phyloP scores from a whole-genome alignment of 1,284 basidiomycete species.

The Baeospora myosura region DNA sequence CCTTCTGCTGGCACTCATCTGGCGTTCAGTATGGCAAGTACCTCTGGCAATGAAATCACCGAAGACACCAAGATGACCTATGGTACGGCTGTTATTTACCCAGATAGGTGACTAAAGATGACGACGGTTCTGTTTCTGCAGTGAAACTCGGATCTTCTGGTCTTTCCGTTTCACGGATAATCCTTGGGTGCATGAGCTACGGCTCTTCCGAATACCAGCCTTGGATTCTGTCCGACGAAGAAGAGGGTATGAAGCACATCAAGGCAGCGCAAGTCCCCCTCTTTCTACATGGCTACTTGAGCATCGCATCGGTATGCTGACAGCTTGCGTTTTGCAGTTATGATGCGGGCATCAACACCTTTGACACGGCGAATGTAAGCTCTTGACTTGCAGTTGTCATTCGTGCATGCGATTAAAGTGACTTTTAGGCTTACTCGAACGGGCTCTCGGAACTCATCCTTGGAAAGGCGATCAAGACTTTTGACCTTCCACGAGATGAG shows the following conservation, averaged over 20 bases:
- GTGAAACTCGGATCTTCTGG: constrained; percentile 8
- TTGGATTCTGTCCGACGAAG: constrained; percentile 7
- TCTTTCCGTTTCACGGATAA: constrained; percentile 6
- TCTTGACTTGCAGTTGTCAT: constrained; percentile 12
- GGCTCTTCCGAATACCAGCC: constrained; percentile 4
- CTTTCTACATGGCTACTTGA: background rate
- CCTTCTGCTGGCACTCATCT: too few relatives aligned
- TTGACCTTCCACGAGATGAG: constrained; percentile 44
- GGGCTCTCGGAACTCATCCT: constrained; percentile 47
- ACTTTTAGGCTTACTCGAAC: constrained; percentile 32
- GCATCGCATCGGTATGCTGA: background rate
- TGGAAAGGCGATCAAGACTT: constrained; percentile 51
- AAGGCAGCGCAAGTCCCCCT: background rate
- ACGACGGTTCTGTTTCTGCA: too few relatives aligned
- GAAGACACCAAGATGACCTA: too few relatives aligned
- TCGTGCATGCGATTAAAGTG: constrained; percentile 33
- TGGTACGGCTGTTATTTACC: too few relatives aligned
- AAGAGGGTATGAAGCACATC: constrained; percentile 1
- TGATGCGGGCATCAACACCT: background rate
- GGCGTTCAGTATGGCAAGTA: too few relatives aligned
- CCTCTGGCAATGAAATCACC: too few relatives aligned
- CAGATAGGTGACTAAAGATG: too few relatives aligned
- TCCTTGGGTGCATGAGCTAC: constrained; percentile 10
- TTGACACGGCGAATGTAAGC: constrained; percentile 14
- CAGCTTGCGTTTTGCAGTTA: constrained; percentile 12